Evolutionary conservation across 1,284 basidiomycete genomes (phyloP), one percentile per base, ranked within the genome.

Genomic region (Ceratobasidium sp.): DNA sequence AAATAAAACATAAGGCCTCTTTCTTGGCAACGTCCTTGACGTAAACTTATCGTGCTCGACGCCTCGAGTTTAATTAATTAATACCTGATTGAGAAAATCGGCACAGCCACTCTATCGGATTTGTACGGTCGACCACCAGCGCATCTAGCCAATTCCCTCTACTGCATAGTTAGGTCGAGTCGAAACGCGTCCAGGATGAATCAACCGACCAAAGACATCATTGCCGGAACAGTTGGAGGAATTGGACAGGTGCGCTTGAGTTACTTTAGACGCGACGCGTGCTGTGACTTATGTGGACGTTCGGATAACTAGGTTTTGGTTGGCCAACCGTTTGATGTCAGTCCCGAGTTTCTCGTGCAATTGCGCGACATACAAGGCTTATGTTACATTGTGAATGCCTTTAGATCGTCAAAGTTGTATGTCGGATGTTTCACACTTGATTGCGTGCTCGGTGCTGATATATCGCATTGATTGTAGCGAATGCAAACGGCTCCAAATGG

Each of bases 401-500:
- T 45, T 67, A 67, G 62, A 67, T 67, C 5, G 74, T 75, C 36
- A 75, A 75, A 73, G 75, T 75, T 64, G 75, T 75, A 57, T 6
- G 75, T 62, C 26, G 18, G 6, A 32, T 28, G 46, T 53, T 26
- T 71, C 28, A 30, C 58, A 71, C 10, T 23, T 3, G 18, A 32
- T 67, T 1, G 3, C 4, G 23, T 32, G 36, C 14, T 67, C 58
- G 36, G 36, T 6, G 36, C 18, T 52, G 23, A 21, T 58, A 48
- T 32, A 71, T 46, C 45, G 45, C 64, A 65, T 52, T 76, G 58
- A 41, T 43, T 3, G n/a, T 57, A 92, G 87, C 89, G 96, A 75
- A 92, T 98, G 86, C 97, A 99, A 88, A 97, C 96, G 6, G 87
- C 94, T n/a, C 86, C 94, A 14, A 88, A 89, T 76, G 95, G 96